Base-by-base conservation (phyloP, 1,284 basidiomycete species). In the Sporisorium sorghi region DNA sequence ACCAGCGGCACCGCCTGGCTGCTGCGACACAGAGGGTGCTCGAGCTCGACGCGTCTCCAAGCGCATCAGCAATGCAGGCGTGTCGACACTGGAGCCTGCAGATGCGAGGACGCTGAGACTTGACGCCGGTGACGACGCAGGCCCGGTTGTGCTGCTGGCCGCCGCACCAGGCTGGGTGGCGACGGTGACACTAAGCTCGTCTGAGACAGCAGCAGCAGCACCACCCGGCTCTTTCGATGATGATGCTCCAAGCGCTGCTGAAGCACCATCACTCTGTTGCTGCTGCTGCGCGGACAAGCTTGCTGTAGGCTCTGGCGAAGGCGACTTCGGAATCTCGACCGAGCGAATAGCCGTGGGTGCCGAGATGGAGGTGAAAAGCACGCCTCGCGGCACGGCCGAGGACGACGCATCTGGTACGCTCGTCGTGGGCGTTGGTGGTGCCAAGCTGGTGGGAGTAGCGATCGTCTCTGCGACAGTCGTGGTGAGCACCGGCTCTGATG, bases 251-350 rank as follows among this genome's bases (percentile, higher is more conserved):
- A n/a, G n/a, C n/a, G 44, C 28, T 46, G 26, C 10, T 11, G 30
- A 17, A 1, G 23, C 48, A 9, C 12, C 8, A 26, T 21, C 23
- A 24, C 40, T 24, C 19, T 52, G 53, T 21, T 53, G 37, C 30
- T 60, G 49, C 26, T 47, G 49, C 26, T 47, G 46, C 4, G 33
- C 26, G 0, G 49, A 47, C 24, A 37, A 37, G 21, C 44, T 12
- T 3, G 48, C 21, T 3, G 46, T 44, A 42, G 62, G 62, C 42
- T 69, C 72, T 14, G 73, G 73, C 49, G 74, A 76, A n/a, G 78
- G 78, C 44, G 78, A 80, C 37, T 72, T 71, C 14, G 78, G 78
- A 19, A 80, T 80, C 44, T 77, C 66, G 17, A 79, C 77, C n/a
- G 77, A 75, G 30, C 76, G 73, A 24, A 80, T 73, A 10, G 74